These are phyloP conservation scores for Yamadazyma nakazawae DNA, from an alignment of 805 yeast species.

Conservation along the genomic window DNA sequence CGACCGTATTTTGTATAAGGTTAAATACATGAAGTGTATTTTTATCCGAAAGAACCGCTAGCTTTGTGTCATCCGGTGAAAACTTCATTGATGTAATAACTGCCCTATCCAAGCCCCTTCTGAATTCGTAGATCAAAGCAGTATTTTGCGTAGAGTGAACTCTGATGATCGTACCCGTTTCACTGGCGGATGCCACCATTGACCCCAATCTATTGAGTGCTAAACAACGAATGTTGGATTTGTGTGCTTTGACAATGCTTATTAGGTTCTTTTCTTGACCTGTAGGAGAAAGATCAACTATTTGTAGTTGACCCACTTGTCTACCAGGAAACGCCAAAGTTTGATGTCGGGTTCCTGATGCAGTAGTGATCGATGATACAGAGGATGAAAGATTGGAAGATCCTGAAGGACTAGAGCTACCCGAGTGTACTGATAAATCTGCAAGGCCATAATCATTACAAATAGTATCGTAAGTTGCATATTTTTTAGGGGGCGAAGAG, in stretches of 20 bases:
- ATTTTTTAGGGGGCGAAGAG: slow-evolving; percentile 69
- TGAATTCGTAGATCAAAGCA: slow-evolving; percentile 71
- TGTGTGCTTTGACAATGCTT: slow-evolving; percentile 76
- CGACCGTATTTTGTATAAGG: slow-evolving; percentile 20
- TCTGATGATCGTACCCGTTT: slow-evolving; percentile 76
- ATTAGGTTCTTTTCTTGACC: slow-evolving; percentile 63
- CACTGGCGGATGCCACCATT: slow-evolving; percentile 76
- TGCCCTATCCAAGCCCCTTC: slow-evolving; percentile 89
- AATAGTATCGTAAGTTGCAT: slow-evolving; percentile 62
- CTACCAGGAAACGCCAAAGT: slow-evolving; percentile 77
- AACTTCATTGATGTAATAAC: slow-evolving; percentile 78
- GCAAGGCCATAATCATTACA: slow-evolving; percentile 63
- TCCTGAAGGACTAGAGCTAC: slow-evolving; percentile 3
- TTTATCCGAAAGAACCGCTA: slow-evolving; percentile 88
- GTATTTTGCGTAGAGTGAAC: slow-evolving; percentile 69
- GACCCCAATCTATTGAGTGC: slow-evolving; percentile 62
- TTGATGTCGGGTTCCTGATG: slow-evolving; percentile 31
- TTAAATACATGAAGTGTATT: slow-evolving; percentile 85
- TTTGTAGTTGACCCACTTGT: slow-evolving; percentile 71
- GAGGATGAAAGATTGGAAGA: slow-evolving; percentile 11
- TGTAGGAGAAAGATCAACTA: slow-evolving; percentile 67
- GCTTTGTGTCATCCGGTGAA: slow-evolving; percentile 67
- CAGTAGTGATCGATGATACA: slow-evolving; percentile 4
- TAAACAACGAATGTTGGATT: slow-evolving; percentile 57
- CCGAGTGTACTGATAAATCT: slow-evolving; percentile 42